These are phyloP conservation scores for Leccinum aurantiacum DNA, from an alignment of 768 basidiomycete species.

Conservation along the genomic window DNA sequence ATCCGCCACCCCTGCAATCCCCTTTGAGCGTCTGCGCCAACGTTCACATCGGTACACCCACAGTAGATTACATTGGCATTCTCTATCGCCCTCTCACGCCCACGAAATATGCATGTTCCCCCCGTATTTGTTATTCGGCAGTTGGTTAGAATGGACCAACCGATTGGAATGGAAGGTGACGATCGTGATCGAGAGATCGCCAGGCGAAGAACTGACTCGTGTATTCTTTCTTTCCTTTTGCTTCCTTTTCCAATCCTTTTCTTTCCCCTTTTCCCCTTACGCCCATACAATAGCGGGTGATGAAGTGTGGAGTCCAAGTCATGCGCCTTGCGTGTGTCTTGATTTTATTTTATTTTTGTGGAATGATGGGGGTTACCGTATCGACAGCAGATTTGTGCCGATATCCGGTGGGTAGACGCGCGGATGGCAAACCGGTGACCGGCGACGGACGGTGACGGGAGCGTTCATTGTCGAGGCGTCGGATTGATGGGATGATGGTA, in stretches of 20 bases:
- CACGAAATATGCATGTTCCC: not conserved
- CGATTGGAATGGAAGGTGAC: slow-evolving; percentile 1
- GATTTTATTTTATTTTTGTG: not conserved
- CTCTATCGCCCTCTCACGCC: not conserved
- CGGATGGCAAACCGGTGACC: not conserved
- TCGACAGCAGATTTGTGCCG: not conserved
- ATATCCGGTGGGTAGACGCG: too few relatives aligned
- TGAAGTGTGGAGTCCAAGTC: not conserved
- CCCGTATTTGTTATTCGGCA: not conserved
- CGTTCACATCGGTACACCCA: not conserved
- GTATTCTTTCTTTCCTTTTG: not conserved
- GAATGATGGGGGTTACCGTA: not conserved
- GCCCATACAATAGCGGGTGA: too few relatives aligned
- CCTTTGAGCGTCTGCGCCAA: not conserved
- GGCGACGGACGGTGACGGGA: not conserved
- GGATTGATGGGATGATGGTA: not conserved
- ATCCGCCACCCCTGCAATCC: not conserved
- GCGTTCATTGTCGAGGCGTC: not conserved
- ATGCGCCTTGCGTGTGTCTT: not conserved
- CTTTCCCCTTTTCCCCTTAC: too few relatives aligned
- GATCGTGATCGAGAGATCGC: slow-evolving; percentile 24
- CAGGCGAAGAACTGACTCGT: not conserved
- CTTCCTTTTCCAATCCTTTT: not conserved
- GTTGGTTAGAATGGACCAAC: not conserved
- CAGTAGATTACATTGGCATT: not conserved